Evolutionary conservation across 2,329 filamentous ascomycete species (phyloP), one percentile per base, ranked within the genome.

Genomic region (Fusarium oxysporum): DNA sequence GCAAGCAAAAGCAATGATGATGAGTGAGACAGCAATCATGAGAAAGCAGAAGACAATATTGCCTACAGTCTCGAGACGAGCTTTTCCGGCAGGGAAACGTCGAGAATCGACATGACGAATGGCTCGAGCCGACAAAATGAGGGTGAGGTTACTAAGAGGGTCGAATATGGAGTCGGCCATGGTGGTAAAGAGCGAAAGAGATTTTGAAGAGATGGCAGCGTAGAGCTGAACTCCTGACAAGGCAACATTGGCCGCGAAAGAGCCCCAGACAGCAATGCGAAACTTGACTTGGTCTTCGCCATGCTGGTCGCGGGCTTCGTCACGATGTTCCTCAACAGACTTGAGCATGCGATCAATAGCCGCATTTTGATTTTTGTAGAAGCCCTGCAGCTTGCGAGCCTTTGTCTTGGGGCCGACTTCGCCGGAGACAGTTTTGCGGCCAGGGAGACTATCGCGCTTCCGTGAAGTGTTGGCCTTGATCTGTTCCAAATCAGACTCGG

Each of bases 111-210:
- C 96, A 59, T 90, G 91, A 77, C 92, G 93, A 74, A 98, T 94
- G 55, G 96, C 96, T 55, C 96, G 93, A 81, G 95, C 92, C 68
- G 92, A 94, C 41, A 97, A 82, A 65, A 98, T 94, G 19, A 98
- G 87, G 2, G 93, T 96, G 58, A 98, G 81, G 78, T 97, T 98
- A 78, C 93, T 96, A 78, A 97, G 80, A 13, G 95, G 96, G 80
- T 98, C 96, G 83, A 98, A 98, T 73, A 98, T 87, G 57, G 95
- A 91, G 82, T 99, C 96, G 21, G 95, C 96, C 93, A 97, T 97
- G 71, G 96, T 99, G 21, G 96, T 98, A 85, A 98, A 98, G 51
- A 99, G 90, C 9, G 96, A 97, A 40, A 98, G 88, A n/a, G 95
- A 98, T 51, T 92, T 91, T 0, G 95, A 97, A 1, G 93, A 90